Conservation (phyloP, 257 asterid species). For the Apocynum venetum region DNA sequence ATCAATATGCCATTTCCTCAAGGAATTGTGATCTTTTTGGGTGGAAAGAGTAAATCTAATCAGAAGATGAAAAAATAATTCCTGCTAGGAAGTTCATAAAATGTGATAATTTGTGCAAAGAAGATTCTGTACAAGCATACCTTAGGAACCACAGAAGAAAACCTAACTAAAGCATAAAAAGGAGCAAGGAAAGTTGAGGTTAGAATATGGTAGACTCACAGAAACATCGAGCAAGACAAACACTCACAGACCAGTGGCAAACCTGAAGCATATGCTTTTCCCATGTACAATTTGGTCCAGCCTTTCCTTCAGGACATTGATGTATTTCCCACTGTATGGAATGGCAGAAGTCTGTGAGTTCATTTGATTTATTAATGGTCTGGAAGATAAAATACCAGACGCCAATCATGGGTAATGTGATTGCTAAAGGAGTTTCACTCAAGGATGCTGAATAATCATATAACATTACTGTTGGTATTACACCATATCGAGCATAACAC, state of each 20-base stretch:
- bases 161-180: neutral
- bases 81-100: neutral
- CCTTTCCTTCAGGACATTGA: conserved; percentile 63
- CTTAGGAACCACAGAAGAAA: neutral
- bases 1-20: neutral
- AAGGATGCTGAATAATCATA: conserved; percentile 65
- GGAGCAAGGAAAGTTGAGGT: neutral
- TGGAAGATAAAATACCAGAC: conserved; percentile 66
- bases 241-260: conserved; percentile 6
- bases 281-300: conserved; percentile 69
- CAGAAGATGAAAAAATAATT: neutral
- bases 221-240: neutral
- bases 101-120: neutral
- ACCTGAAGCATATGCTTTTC: conserved; percentile 74
- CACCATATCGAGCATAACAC: conserved; percentile 60
- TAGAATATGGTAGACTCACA: neutral
- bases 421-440: conserved; percentile 46
- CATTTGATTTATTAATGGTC: conserved; percentile 40
- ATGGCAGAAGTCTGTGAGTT: conserved; percentile 35
- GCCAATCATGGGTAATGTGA: conserved; percentile 62
- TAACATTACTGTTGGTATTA: conserved; percentile 41
- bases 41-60: neutral
- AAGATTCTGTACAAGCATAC: neutral
- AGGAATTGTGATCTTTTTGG: neutral
- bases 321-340: conserved; percentile 50